These are phyloP conservation scores for Globisporangium cystogenes DNA, from an alignment of 352 stramenopile genomes.

Conservation along the genomic window DNA sequence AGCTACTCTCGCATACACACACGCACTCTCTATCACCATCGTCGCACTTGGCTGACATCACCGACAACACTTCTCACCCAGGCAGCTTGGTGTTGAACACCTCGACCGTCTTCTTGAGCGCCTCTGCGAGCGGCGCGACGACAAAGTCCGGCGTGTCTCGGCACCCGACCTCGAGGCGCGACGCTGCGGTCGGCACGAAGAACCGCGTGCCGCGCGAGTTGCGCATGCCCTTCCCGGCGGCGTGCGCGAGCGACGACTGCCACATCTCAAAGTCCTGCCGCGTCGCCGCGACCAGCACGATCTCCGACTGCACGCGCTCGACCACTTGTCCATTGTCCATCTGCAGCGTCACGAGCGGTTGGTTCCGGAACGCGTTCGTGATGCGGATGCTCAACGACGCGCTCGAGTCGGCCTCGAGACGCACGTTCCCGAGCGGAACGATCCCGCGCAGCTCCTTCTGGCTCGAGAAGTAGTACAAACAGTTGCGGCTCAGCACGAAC, in stretches of 20 bases:
- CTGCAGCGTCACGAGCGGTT: constrained; percentile 72
- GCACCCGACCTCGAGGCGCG: constrained; percentile 75
- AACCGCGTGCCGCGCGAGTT: constrained; percentile 81
- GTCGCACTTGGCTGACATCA: too few relatives aligned
- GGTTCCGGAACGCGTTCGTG: constrained; percentile 43
- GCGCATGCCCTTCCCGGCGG: constrained; percentile 70
- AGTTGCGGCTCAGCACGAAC: constrained; percentile 87
- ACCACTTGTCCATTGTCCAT: constrained; percentile 81
- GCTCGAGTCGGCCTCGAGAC: constrained; percentile 54
- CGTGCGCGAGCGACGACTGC: constrained; percentile 81
- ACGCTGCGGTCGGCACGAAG: constrained; percentile 75
- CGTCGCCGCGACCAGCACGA: constrained; percentile 62
- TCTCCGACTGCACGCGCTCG: constrained; percentile 70
- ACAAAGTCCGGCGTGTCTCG: constrained; percentile 77
- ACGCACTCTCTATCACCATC: neutral
- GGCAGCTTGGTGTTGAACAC: constrained; percentile 78
- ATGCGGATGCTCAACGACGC: constrained; percentile 62
- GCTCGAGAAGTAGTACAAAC: constrained; percentile 85
- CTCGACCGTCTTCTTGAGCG: constrained; percentile 76
- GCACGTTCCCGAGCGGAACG: constrained; percentile 75
- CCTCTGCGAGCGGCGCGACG: constrained; percentile 60
- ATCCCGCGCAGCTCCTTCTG: constrained; percentile 81
- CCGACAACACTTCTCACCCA: constrained; percentile 1
- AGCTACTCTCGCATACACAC: neutral
- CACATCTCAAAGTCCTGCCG: constrained; percentile 86